Conservation (phyloP, 176 grass and related monocot genomes). For the Carex scoparia region DNA sequence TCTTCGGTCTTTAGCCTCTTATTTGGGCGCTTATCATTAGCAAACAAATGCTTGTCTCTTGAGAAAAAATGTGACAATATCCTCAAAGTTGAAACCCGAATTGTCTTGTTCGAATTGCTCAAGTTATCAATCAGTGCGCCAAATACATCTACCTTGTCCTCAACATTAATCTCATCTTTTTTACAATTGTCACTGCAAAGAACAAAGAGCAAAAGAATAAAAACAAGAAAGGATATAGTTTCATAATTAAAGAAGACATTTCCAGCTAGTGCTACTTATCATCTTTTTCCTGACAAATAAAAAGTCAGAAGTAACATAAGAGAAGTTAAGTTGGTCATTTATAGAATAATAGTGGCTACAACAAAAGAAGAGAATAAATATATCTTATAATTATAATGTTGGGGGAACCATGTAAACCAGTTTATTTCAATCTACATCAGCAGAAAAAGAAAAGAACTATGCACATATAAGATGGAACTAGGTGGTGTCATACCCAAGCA, state of each 20-base stretch:
- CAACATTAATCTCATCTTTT: constrained; percentile 40
- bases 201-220: constrained; percentile 5
- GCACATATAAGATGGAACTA: neutral
- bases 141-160: constrained; percentile 42
- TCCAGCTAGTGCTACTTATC: neutral
- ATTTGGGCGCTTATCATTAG: constrained; percentile 42
- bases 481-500: constrained; percentile 39
- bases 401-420: neutral
- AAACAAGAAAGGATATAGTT: neutral
- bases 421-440: neutral
- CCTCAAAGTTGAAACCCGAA: constrained; percentile 70
- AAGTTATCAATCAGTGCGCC: constrained; percentile 56
- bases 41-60: constrained; percentile 37
- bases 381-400: neutral
- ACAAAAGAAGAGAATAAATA: neutral
- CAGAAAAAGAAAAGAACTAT: neutral
- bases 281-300: neutral
- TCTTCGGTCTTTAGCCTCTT: constrained; percentile 72
- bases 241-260: neutral
- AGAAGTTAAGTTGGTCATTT: neutral
- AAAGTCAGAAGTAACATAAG: neutral
- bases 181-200: constrained; percentile 11
- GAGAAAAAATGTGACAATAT: constrained; percentile 65
- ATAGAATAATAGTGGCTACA: neutral
- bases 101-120: constrained; percentile 58